Conservation (phyloP, 1,284 basidiomycete species). For the Schizophyllum amplum region DNA sequence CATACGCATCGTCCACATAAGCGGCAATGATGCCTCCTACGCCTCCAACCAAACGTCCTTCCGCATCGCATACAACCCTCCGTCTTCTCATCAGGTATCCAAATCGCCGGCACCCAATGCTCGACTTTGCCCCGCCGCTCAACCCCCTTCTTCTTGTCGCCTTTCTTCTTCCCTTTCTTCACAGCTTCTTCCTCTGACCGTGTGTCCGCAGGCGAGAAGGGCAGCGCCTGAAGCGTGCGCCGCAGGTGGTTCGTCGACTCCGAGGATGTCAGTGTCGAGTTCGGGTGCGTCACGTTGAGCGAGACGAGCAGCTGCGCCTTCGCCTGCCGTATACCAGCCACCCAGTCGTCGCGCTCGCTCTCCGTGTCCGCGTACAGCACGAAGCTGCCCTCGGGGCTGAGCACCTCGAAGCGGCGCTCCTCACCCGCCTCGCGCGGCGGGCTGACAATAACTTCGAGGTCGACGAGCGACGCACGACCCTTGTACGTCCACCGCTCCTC, state of each 20-base stretch:
- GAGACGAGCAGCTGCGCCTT: conserved; percentile 63
- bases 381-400: conserved; percentile 74
- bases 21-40: conserved; percentile 84
- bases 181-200: conserved; percentile 19
- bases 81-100: conserved; percentile 84
- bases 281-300: conserved; percentile 58
- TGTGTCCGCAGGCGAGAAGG: conserved; percentile 51
- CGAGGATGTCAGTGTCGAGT: conserved; percentile 75
- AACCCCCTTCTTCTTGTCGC: background rate
- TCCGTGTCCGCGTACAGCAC: conserved; percentile 61
- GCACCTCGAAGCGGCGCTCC: conserved; percentile 57
- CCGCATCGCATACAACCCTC: conserved; percentile 80
- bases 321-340: conserved; percentile 58
- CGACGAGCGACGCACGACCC: conserved; percentile 61
- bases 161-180: conserved; percentile 16
- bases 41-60: conserved; percentile 69
- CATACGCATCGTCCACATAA: conserved; percentile 87
- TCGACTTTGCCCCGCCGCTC: conserved; percentile 59
- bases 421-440: conserved; percentile 37
- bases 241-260: conserved; percentile 67
- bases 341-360: conserved; percentile 65
- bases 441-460: conserved; percentile 68
- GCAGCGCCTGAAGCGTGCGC: conserved; percentile 63
- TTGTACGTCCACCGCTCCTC: conserved; percentile 66
- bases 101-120: conserved; percentile 86